These are phyloP conservation scores for Chlorociboria aeruginascens DNA, from an alignment of 495 filamentous ascomycete species.

Conservation along the genomic window DNA sequence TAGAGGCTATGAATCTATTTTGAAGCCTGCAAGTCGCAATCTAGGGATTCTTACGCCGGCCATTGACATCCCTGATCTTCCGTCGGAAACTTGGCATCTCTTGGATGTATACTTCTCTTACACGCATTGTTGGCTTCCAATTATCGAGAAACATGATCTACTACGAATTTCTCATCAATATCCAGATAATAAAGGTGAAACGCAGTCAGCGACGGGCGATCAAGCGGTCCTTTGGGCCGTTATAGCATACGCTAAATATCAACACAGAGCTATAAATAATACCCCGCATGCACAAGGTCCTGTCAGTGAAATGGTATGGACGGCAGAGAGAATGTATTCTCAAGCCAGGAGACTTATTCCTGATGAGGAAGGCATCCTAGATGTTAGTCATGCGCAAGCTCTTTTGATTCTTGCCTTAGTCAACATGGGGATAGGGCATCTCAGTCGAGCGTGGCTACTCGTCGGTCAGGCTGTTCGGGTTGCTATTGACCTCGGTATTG, in stretches of 20 bases:
- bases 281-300: conserved; percentile 17
- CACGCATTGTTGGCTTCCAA: conserved; percentile 63
- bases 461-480: conserved; percentile 50
- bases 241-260: conserved; percentile 39
- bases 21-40: conserved; percentile 28
- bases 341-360: conserved; percentile 49
- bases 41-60: conserved; percentile 23
- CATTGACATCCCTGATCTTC: conserved; percentile 23
- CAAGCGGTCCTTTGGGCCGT: conserved; percentile 56
- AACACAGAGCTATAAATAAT: conserved; percentile 30
- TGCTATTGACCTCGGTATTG: conserved; percentile 36
- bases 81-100: conserved; percentile 49
- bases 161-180: conserved; percentile 33
- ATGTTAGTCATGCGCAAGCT: conserved; percentile 51
- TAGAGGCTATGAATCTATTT: conserved; percentile 8
- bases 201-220: conserved; percentile 34
- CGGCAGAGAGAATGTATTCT: conserved; percentile 38
- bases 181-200: conserved; percentile 20
- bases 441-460: conserved; percentile 46
- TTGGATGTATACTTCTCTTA: conserved; percentile 63
- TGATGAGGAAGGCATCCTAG: conserved; percentile 40
- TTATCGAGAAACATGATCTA: conserved; percentile 57
- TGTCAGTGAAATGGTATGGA: conserved; percentile 16
- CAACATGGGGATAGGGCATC: conserved; percentile 42
- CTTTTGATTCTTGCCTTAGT: conserved; percentile 49